Conservation (phyloP, 345 rosid species). For the Eucalyptus rudis region DNA sequence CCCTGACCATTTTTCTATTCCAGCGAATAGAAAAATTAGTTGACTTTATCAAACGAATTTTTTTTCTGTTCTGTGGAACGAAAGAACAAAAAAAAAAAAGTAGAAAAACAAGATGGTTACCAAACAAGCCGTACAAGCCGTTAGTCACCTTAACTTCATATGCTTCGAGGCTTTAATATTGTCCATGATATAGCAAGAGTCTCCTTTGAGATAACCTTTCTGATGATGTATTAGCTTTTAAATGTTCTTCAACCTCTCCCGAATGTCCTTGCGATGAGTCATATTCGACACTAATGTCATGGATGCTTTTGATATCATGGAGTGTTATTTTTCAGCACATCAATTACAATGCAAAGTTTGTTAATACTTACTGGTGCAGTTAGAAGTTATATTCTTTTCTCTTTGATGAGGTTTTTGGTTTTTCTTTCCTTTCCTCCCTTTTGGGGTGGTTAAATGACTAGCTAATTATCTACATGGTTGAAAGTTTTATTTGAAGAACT, state of each 20-base stretch:
- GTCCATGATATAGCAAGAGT: not conserved
- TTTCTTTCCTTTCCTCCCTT: not conserved
- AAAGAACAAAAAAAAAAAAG: too few species aligned
- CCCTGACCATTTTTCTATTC: too few species aligned
- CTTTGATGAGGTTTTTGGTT: not conserved
- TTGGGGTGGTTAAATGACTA: not conserved
- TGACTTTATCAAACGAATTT: too few species aligned
- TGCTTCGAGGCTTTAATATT: not conserved
- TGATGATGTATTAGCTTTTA: not conserved
- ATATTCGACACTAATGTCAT: not conserved
- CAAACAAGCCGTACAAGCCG: too few species aligned
- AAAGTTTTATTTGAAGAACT: not conserved
- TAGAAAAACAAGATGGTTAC: too few species aligned
- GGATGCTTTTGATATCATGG: not conserved
- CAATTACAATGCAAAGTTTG: too few species aligned
- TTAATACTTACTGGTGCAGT: too few species aligned
- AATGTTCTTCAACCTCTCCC: not conserved
- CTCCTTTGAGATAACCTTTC: not conserved
- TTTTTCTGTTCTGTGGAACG: too few species aligned
- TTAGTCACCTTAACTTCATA: not conserved
- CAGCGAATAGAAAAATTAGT: too few species aligned
- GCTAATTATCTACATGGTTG: not conserved
- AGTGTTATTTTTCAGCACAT: too few species aligned
- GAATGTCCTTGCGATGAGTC: not conserved
- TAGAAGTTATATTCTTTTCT: too few species aligned